Percentiles rank a stretch among this genome's conserved stretches.
Conservation (phyloP, 345 rosid genomes). For the Noccaea caerulescens region DNA sequence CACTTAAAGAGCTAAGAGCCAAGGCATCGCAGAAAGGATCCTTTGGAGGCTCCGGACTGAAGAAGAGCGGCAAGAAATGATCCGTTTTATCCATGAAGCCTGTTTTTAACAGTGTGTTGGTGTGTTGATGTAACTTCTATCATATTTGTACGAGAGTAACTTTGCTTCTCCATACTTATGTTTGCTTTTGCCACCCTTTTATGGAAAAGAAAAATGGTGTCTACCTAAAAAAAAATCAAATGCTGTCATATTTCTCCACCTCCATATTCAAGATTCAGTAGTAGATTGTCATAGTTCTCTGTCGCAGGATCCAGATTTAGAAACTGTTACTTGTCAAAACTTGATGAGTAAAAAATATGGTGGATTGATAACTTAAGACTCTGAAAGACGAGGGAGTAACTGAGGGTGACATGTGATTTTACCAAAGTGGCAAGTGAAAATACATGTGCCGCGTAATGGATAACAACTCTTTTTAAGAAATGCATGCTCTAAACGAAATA, state of each 20-base stretch:
- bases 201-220: background rate
- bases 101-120: constrained; percentile 10
- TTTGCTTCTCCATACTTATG: constrained; percentile 24
- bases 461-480: background rate
- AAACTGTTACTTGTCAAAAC: background rate
- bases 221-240: background rate
- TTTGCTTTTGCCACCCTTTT: constrained; percentile 6
- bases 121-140: constrained; percentile 41
- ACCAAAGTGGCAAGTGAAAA: constrained; percentile 1
- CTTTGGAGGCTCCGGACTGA: constrained; percentile 87
- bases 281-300: background rate
- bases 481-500: background rate
- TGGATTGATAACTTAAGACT: constrained; percentile 11
- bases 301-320: background rate
- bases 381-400: constrained; percentile 9
- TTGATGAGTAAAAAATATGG: background rate
- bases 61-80: constrained; percentile 91
- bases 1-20: constrained; percentile 80
- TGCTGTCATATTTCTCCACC: background rate
- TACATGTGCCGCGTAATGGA: constrained; percentile 12
- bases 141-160: constrained; percentile 25
- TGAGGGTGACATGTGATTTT: background rate
- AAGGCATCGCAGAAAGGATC: constrained; percentile 83
- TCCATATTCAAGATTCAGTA: background rate
- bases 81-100: constrained; percentile 15